These are phyloP conservation scores for Claviceps sp. DNA, from an alignment of 2,329 filamentous ascomycete genomes.

Conservation along the genomic window DNA sequence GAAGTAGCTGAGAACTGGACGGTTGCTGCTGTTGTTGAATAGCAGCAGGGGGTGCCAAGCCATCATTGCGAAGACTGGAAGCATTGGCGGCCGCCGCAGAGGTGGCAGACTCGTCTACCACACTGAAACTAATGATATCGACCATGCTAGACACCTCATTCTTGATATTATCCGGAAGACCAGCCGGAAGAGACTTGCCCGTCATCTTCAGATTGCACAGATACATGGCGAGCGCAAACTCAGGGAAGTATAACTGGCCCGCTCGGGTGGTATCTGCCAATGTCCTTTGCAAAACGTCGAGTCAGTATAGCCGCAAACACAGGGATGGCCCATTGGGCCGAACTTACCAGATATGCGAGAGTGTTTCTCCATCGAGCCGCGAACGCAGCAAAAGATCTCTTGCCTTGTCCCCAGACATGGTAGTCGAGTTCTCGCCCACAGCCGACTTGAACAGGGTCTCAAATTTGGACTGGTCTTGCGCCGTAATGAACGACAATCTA, in stretches of 20 bases:
- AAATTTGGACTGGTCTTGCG: conserved; percentile 88
- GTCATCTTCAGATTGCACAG: conserved; percentile 89
- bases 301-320: background rate
- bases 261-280: conserved; percentile 92
- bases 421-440: conserved; percentile 68
- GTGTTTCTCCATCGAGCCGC: conserved; percentile 69
- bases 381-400: conserved; percentile 81
- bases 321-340: background rate
- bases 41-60: conserved; percentile 37
- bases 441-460: conserved; percentile 96
- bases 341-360: conserved; percentile 81
- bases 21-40: conserved; percentile 57
- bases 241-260: conserved; percentile 89
- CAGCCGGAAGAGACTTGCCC: conserved; percentile 63
- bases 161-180: conserved; percentile 71
- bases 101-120: conserved; percentile 55
- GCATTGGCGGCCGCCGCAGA: conserved; percentile 47
- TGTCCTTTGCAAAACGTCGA: conserved; percentile 41
- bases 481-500: conserved; percentile 88
- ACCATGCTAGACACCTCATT: conserved; percentile 99
- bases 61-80: conserved; percentile 50
- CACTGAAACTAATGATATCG: conserved; percentile 93
- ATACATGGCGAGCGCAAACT: conserved; percentile 97
- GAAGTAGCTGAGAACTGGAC: conserved; percentile 54
- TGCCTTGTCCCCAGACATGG: conserved; percentile 85